phyloP scores from a whole-genome alignment of 2,329 filamentous ascomycete genomes.

The Colletotrichum somersetense region DNA sequence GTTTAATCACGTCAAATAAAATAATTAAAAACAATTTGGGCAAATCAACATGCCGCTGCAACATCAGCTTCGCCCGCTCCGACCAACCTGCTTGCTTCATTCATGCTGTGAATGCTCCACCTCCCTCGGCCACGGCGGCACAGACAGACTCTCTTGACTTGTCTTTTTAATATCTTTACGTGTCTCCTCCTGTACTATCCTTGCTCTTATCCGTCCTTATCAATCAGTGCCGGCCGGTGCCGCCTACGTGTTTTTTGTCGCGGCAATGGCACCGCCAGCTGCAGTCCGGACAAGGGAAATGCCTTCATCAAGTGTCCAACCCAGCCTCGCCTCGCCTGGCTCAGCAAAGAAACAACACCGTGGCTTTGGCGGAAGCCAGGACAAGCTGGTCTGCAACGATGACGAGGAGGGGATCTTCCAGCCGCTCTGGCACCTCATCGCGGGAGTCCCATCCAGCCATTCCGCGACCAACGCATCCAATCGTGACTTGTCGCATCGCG shows the following conservation, averaged over 20 bases:
- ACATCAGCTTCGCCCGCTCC: constrained; percentile 25
- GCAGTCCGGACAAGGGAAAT: constrained; percentile 20
- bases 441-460: background rate
- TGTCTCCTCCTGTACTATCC: background rate
- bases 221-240: constrained; percentile 10
- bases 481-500: background rate
- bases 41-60: constrained; percentile 20
- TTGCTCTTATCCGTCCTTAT: constrained; percentile 15
- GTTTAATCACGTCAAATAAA: background rate
- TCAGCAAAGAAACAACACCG: constrained; percentile 2
- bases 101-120: background rate
- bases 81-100: background rate
- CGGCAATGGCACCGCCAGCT: constrained; percentile 2
- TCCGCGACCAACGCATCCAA: constrained; percentile 9
- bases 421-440: background rate
- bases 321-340: background rate
- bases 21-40: background rate
- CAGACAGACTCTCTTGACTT: background rate
- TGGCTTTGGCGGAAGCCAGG: background rate
- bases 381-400: constrained; percentile 4
- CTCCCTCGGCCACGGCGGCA: background rate
- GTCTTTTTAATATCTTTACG: background rate
- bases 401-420: background rate
- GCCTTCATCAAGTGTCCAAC: constrained; percentile 22
- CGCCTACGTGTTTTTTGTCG: too few relatives aligned